phyloP scores from a whole-genome alignment of 129 eudicot species.

The Apium graveolens region DNA sequence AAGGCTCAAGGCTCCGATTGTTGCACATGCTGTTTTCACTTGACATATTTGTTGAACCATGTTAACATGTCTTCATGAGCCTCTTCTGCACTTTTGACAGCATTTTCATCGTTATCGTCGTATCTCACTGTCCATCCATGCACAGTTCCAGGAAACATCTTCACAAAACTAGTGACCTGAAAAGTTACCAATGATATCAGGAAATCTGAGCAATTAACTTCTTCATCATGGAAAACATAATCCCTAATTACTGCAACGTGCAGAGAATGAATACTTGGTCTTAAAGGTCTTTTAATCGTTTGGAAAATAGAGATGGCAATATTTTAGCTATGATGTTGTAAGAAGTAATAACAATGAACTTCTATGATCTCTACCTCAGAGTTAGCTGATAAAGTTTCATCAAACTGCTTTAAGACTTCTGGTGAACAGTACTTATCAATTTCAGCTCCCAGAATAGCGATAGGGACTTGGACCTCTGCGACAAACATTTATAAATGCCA shows the following conservation, averaged over 20 bases:
- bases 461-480: slow-evolving; percentile 38
- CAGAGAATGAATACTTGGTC: neutral
- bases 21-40: neutral
- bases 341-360: neutral
- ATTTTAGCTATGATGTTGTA: neutral
- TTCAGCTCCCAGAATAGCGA: slow-evolving; percentile 52
- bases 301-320: neutral
- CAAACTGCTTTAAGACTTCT: slow-evolving; percentile 28
- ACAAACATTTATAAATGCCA: neutral
- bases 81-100: slow-evolving; percentile 28
- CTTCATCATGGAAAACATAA: neutral
- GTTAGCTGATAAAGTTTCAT: slow-evolving; percentile 35
- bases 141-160: slow-evolving; percentile 33
- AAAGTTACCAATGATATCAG: too few relatives aligned
- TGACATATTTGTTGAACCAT: slow-evolving; percentile 28
- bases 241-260: neutral
- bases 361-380: neutral
- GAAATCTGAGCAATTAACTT: neutral
- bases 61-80: slow-evolving; percentile 35
- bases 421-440: slow-evolving; percentile 27
- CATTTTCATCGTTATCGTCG: slow-evolving; percentile 28
- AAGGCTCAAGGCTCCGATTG: neutral
- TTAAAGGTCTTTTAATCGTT: neutral
- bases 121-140: slow-evolving; percentile 52
- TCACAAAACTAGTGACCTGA: slow-evolving; percentile 33